Evolutionary conservation across 495 filamentous ascomycete species (phyloP).

Genomic region (Diplogelasinospora grovesii): DNA sequence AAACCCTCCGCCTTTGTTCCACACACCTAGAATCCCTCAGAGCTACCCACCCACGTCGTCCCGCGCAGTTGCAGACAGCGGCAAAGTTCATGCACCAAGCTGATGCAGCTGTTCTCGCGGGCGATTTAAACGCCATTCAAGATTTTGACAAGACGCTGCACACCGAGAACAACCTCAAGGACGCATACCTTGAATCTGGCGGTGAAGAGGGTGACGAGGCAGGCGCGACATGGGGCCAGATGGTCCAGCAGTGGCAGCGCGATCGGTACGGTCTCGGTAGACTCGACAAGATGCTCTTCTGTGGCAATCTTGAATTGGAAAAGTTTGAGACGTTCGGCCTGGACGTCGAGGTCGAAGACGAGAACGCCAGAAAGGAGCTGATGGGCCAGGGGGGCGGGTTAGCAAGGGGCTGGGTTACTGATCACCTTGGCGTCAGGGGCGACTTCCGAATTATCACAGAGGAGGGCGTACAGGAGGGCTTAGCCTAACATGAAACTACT

Average conservation of each 20-base stretch:
- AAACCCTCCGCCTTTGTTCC: slow-evolving; percentile 43
- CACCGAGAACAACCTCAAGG: slow-evolving; percentile 37
- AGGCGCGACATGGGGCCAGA: slow-evolving; percentile 52
- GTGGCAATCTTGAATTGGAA: slow-evolving; percentile 22
- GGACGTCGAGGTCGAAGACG: slow-evolving; percentile 18
- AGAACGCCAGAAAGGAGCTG: slow-evolving; percentile 4
- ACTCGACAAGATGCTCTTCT: slow-evolving; percentile 47
- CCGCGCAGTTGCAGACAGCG: slow-evolving; percentile 36
- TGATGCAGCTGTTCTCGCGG: slow-evolving; percentile 23
- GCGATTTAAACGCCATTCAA: slow-evolving; percentile 53
- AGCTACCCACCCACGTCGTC: slow-evolving; percentile 32
- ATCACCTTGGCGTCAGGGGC: slow-evolving; percentile 21
- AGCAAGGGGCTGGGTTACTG: slow-evolving; percentile 22
- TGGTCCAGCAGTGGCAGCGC: slow-evolving; percentile 29
- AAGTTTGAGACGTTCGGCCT: slow-evolving; percentile 38
- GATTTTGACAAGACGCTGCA: slow-evolving; percentile 42
- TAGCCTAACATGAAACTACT: too few relatives aligned
- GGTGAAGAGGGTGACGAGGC: slow-evolving; percentile 42
- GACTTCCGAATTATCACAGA: slow-evolving; percentile 8
- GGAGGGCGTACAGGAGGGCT: too few relatives aligned
- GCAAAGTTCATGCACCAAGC: slow-evolving; percentile 30
- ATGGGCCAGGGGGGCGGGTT: neutral
- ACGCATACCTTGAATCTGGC: slow-evolving; percentile 48
- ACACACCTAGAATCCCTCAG: slow-evolving; percentile 50
- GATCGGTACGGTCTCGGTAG: slow-evolving; percentile 36